Conservation (phyloP, 2,329 filamentous ascomycete species). For the Parascedosporium putredinis region DNA sequence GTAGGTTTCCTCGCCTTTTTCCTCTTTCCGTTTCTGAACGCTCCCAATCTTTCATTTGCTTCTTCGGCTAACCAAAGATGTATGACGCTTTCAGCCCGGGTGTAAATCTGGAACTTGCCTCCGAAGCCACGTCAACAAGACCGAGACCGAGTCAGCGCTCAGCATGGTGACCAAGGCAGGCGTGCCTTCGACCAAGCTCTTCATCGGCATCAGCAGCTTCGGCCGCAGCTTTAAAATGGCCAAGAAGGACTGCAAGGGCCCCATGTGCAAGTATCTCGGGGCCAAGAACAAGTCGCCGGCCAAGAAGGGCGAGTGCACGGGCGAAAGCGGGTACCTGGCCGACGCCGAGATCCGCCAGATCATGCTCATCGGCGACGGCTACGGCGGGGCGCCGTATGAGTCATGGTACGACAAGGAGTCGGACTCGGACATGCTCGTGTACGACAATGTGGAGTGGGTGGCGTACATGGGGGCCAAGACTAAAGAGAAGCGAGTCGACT, state of each 20-base stretch:
- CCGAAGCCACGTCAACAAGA: constrained; percentile 25
- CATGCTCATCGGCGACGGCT: neutral
- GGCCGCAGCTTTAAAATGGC: constrained; percentile 24
- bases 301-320: constrained; percentile 18
- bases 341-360: neutral
- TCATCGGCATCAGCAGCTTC: constrained; percentile 22
- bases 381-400: neutral
- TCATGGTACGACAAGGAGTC: neutral
- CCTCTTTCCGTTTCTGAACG: too few species aligned
- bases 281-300: constrained; percentile 13
- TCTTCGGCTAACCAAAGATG: too few species aligned
- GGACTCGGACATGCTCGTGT: constrained; percentile 14
- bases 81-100: too few species aligned
- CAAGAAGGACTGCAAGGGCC: constrained; percentile 16
- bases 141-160: constrained; percentile 23
- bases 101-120: constrained; percentile 25
- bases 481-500: constrained; percentile 11
- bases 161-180: constrained; percentile 18
- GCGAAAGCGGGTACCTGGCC: constrained; percentile 19
- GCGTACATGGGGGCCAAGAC: constrained; percentile 15
- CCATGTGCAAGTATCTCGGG: constrained; percentile 17
- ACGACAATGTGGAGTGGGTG: constrained; percentile 15
- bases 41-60: too few species aligned
- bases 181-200: constrained; percentile 19
- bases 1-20: constrained; percentile 18